A percentile compares a stretch with the other conserved stretches of the same genome.
Conservation (phyloP, 2,329 filamentous ascomycete species). For the Amauroascus verrucosus region DNA sequence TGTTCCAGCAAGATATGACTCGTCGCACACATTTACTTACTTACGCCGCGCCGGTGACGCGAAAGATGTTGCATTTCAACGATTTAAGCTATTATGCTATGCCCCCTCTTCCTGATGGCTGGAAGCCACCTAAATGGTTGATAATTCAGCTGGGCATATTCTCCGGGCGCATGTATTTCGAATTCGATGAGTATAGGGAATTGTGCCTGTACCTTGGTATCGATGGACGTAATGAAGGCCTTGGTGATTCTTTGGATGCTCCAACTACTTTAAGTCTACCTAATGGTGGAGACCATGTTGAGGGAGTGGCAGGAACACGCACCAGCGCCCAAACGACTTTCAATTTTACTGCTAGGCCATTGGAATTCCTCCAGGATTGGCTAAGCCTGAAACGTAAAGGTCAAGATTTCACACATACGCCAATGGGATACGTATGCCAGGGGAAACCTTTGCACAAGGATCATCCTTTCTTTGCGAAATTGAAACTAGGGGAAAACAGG, state of each 20-base stretch:
- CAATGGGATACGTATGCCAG: constrained; percentile 30
- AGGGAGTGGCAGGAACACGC: not conserved
- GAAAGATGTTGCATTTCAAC: constrained; percentile 52
- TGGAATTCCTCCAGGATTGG: constrained; percentile 30
- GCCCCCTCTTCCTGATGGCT: constrained; percentile 37
- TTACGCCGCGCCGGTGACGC: constrained; percentile 52
- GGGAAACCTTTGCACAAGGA: constrained; percentile 21
- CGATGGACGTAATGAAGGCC: not conserved
- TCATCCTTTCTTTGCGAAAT: constrained; percentile 24
- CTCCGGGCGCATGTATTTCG: constrained; percentile 48
- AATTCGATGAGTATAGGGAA: constrained; percentile 21
- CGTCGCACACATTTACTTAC: constrained; percentile 39
- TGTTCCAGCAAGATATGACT: constrained; percentile 24
- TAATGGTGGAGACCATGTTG: not conserved
- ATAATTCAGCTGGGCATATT: constrained; percentile 51
- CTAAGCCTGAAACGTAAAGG: constrained; percentile 26
- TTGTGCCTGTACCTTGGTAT: constrained; percentile 13
- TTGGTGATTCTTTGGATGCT: not conserved
- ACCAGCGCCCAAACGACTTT: not conserved
- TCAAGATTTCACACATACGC: constrained; percentile 28
- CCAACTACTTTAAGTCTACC: not conserved
- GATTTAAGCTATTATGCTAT: constrained; percentile 43
- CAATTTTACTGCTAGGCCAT: constrained; percentile 14
- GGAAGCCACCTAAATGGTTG: constrained; percentile 44
- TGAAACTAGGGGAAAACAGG: not conserved